Percentiles rank a stretch among this genome's conserved stretches.
phyloP scores from a whole-genome alignment of 2,329 filamentous ascomycete genomes.

The Nemania sp. region DNA sequence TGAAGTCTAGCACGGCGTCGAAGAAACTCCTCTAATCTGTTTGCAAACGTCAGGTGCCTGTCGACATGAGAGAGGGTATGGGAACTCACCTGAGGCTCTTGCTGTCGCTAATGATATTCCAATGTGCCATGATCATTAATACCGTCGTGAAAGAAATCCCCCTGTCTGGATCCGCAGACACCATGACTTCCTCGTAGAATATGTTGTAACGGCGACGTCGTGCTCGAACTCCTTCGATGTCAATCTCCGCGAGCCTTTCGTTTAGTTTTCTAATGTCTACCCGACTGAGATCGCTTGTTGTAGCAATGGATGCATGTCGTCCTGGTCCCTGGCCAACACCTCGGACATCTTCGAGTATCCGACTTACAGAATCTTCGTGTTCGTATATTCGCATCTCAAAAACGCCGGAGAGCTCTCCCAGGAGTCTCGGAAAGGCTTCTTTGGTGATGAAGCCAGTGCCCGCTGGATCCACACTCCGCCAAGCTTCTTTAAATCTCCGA shows the following conservation, averaged over 20 bases:
- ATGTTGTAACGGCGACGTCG: slow-evolving; percentile 81
- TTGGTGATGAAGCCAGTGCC: slow-evolving; percentile 91
- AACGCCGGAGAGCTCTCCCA: slow-evolving; percentile 90
- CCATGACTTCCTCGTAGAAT: slow-evolving; percentile 97
- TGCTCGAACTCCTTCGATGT: slow-evolving; percentile 73
- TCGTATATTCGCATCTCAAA: slow-evolving; percentile 98
- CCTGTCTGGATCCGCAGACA: slow-evolving; percentile 84
- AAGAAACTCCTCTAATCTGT: slow-evolving; percentile 88
- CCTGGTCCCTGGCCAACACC: slow-evolving; percentile 55
- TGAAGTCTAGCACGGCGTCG: slow-evolving; percentile 87
- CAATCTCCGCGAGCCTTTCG: slow-evolving; percentile 71
- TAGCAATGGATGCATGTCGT: slow-evolving; percentile 60
- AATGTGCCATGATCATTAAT: slow-evolving; percentile 94
- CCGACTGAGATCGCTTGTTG: slow-evolving; percentile 56
- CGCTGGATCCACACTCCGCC: slow-evolving; percentile 91
- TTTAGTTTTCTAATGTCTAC: slow-evolving; percentile 80
- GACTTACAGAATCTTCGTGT: slow-evolving; percentile 82
- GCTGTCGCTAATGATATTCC: slow-evolving; percentile 98
- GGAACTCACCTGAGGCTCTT: slow-evolving; percentile 80
- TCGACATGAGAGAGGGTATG: background rate
- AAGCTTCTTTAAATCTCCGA: slow-evolving; percentile 95
- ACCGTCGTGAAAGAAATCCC: slow-evolving; percentile 92
- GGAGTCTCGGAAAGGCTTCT: slow-evolving; percentile 82
- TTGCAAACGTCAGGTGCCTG: slow-evolving; percentile 3
- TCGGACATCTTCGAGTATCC: slow-evolving; percentile 83